These are phyloP conservation scores for Rubia tinctorum DNA, from an alignment of 305 asterid genomes.

Conservation along the genomic window DNA sequence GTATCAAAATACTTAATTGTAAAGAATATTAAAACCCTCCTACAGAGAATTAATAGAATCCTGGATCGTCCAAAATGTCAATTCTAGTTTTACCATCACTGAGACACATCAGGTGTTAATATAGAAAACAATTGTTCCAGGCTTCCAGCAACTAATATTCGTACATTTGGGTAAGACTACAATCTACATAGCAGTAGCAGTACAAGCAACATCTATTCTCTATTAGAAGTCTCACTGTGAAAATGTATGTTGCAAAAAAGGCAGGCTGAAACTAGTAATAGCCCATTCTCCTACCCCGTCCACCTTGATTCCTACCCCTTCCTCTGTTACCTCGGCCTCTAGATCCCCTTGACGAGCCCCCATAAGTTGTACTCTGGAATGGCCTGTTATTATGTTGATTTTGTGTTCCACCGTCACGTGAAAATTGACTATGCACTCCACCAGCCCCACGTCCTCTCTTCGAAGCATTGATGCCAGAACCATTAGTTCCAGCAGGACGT, in stretches of 20 bases:
- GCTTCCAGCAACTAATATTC: background rate
- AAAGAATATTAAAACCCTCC: too few species aligned
- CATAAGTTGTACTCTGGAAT: slow-evolving; percentile 39
- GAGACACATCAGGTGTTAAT: background rate
- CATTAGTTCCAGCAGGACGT: slow-evolving; percentile 53
- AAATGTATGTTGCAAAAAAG: background rate
- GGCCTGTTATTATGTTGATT: slow-evolving; percentile 35
- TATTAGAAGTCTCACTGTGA: background rate
- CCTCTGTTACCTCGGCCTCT: slow-evolving; percentile 46
- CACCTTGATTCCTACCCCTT: slow-evolving; percentile 45
- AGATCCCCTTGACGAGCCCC: slow-evolving; percentile 39
- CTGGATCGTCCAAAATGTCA: background rate
- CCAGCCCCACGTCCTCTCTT: slow-evolving; percentile 72
- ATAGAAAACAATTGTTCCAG: background rate
- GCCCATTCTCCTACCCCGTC: slow-evolving; percentile 46
- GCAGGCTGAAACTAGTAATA: slow-evolving; percentile 12
- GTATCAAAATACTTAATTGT: too few species aligned
- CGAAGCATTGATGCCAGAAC: slow-evolving; percentile 33
- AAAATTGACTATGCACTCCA: slow-evolving; percentile 33
- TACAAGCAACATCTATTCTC: background rate
- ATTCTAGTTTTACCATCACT: background rate
- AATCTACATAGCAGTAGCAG: background rate
- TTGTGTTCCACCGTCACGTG: slow-evolving; percentile 41
- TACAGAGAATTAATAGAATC: too few species aligned
- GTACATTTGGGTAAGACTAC: background rate